These are phyloP conservation scores for Trichoderma sp. DNA, from an alignment of 2,329 filamentous ascomycete genomes.

Conservation along the genomic window DNA sequence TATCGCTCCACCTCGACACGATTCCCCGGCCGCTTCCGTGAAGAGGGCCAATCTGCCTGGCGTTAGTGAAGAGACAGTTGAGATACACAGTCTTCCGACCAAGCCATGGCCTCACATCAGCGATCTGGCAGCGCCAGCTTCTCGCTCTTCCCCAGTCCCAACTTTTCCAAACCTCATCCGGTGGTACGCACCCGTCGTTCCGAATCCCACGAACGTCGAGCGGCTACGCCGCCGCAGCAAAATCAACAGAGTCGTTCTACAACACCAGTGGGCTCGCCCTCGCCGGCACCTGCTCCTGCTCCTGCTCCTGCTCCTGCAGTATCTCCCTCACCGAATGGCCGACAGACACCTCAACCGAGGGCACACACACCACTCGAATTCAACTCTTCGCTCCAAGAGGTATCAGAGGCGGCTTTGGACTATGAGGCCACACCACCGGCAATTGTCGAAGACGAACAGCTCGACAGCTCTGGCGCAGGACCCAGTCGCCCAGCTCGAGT, in stretches of 20 bases:
- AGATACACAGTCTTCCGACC: slow-evolving; percentile 14
- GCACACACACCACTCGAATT: slow-evolving; percentile 42
- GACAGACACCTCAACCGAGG: slow-evolving; percentile 41
- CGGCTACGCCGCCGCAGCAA: slow-evolving; percentile 44
- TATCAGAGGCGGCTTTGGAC: slow-evolving; percentile 33
- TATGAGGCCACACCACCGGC: slow-evolving; percentile 13
- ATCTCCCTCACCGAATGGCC: slow-evolving; percentile 39
- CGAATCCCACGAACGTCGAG: slow-evolving; percentile 43
- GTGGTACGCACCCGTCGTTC: slow-evolving; percentile 44
- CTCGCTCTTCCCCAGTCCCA: slow-evolving; percentile 60
- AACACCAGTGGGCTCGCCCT: slow-evolving; percentile 32
- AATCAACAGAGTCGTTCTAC: slow-evolving; percentile 39
- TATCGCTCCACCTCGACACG: slow-evolving; percentile 4
- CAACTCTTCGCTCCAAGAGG: slow-evolving; percentile 33
- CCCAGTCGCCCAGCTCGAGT: slow-evolving; percentile 32
- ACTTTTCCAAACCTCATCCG: slow-evolving; percentile 39
- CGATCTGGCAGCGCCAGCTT: slow-evolving; percentile 51
- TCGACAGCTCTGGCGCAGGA: slow-evolving; percentile 10
- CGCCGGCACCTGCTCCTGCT: slow-evolving; percentile 31
- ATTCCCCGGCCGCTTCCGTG: slow-evolving; percentile 33
- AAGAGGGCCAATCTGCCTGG: slow-evolving; percentile 31
- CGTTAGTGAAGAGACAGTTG: background rate
- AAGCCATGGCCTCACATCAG: slow-evolving; percentile 44
- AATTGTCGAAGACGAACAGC: slow-evolving; percentile 27
- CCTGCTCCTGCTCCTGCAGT: slow-evolving; percentile 29